Conservation (phyloP, 2,329 filamentous ascomycete species). For the Fonsecaea multimorphosa region DNA sequence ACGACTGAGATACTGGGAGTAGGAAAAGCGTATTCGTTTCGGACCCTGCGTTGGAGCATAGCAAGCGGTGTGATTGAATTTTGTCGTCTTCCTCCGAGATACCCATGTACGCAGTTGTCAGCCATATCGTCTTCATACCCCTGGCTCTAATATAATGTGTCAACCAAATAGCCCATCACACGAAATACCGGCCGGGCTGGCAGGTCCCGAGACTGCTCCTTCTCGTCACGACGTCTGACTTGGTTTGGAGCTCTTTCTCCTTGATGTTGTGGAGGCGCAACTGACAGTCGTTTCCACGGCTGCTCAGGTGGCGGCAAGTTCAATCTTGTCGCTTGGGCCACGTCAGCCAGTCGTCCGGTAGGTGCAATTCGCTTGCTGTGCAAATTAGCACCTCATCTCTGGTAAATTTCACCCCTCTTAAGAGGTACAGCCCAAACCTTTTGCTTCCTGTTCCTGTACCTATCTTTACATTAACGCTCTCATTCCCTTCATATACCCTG, state of each 20-base stretch:
- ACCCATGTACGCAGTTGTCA: conserved; percentile 27
- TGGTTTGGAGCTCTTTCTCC: neutral
- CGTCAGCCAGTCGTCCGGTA: neutral
- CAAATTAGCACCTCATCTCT: neutral
- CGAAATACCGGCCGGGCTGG: neutral
- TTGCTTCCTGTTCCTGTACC: conserved; percentile 1
- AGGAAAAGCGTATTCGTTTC: conserved; percentile 6
- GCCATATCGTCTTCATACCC: conserved; percentile 6
- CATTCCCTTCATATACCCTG: conserved; percentile 10
- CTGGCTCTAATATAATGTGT: neutral
- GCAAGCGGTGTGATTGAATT: conserved; percentile 22
- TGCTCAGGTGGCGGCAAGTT: neutral
- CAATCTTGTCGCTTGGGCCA: neutral
- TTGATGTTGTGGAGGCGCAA: neutral
- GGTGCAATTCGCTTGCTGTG: neutral
- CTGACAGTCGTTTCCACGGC: neutral
- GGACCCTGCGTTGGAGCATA: conserved; percentile 25
- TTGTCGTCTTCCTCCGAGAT: conserved; percentile 19
- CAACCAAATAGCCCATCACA: neutral
- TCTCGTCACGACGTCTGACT: neutral
- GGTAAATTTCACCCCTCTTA: neutral
- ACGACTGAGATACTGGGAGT: neutral
- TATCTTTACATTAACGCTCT: conserved; percentile 11
- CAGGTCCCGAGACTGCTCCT: neutral
- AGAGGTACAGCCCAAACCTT: neutral